These are phyloP conservation scores for Arabidopsis suecica DNA, from an alignment of 345 rosid genomes.

Conservation along the genomic window DNA sequence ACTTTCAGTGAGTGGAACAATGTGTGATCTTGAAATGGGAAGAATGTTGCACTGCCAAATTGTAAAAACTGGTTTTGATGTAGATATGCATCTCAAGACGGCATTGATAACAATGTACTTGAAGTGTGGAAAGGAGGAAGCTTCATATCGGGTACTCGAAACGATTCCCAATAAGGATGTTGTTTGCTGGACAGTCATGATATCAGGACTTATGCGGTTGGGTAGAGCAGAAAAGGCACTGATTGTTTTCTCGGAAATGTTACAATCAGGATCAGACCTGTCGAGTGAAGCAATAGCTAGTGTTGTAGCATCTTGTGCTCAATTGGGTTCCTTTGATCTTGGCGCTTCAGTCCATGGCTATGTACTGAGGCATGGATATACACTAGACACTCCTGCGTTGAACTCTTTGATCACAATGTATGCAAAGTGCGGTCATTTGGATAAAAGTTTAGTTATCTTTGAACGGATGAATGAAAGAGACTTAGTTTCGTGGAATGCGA, in stretches of 20 bases:
- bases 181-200: constrained; percentile 76
- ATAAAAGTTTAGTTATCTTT: constrained; percentile 62
- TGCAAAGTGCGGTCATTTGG: constrained; percentile 60
- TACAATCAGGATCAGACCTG: constrained; percentile 53
- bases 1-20: constrained; percentile 49
- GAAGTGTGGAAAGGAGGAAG: constrained; percentile 56
- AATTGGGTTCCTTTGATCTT: constrained; percentile 54
- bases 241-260: constrained; percentile 56
- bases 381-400: constrained; percentile 55
- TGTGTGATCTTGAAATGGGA: constrained; percentile 52
- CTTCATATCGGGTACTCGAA: constrained; percentile 56
- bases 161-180: constrained; percentile 56
- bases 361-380: constrained; percentile 54
- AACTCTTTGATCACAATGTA: constrained; percentile 83
- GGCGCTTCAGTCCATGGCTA: constrained; percentile 75
- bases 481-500: constrained; percentile 83
- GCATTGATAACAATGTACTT: constrained; percentile 69
- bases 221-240: constrained; percentile 63
- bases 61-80: constrained; percentile 53
- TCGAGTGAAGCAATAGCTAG: constrained; percentile 65
- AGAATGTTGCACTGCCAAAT: constrained; percentile 63
- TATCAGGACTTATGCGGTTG: constrained; percentile 80
- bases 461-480: constrained; percentile 57
- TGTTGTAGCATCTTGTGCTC: constrained; percentile 73
- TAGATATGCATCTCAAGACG: constrained; percentile 63